Evolutionary conservation across 345 rosid genomes (phyloP), one percentile per base, ranked within the genome.

Genomic region (Corchorus olitorius): DNA sequence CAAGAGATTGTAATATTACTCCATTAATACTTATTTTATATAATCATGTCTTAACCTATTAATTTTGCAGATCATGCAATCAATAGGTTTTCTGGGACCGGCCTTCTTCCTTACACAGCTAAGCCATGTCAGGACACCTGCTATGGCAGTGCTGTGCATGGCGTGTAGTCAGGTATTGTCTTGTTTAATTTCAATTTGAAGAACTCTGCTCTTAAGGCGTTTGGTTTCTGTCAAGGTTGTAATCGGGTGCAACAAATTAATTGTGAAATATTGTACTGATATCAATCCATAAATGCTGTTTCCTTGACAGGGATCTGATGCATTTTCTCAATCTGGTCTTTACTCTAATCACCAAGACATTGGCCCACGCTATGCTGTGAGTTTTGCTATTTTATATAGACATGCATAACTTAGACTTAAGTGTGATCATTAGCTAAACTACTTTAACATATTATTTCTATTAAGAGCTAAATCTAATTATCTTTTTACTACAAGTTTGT

Each of bases 321-420:
- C 99, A 71, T 95, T 95, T 83, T 95, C 98, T 8, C 99, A 95
- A 73, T 95, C 98, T 27, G 99, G 99, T 78, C 93, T 95, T 70
- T 95, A 93, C 79, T 95, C 99, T 80, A 93, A 93, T 85, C 99
- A 95, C 84, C 99, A 95, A 88, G 98, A 93, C 84, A 95, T 95
- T 82, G 98, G 96, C 75, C 98, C 94, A 0, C 97, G 98, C 37
- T 95, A 95, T 76, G 88, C 98, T 84, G 98, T 95, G 67, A 91
- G 98, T 86, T 71, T 5, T 76, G 45, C 8, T 27, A 48, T 59
- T 20, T 22, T 19, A 2, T 48, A 68, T 68, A 68, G 8, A 60
- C 16, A 33, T 69, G 22, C 3, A 9, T 50, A 50, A 34, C 43
- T 35, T 8, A 46, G 11, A 4, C 48, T 48, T 49, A 5, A 27